Evolutionary conservation across 2,329 filamentous ascomycete genomes (phyloP).

Genomic region (Colletotrichum ledebouriae): DNA sequence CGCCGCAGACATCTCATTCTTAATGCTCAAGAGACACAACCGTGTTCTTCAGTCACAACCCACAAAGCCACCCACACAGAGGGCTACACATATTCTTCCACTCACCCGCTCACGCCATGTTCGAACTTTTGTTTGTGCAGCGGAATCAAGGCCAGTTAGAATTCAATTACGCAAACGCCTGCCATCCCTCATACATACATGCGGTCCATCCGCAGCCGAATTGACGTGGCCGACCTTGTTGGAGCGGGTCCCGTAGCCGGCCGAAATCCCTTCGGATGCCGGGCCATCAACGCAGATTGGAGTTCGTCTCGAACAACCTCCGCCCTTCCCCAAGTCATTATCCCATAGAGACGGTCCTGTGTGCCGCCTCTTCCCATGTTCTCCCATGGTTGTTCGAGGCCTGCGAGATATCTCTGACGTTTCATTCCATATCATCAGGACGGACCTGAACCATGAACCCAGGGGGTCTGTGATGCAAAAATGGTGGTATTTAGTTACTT

Average conservation of each 20-base stretch:
- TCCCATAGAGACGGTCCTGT: constrained; percentile 32
- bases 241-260: constrained; percentile 26
- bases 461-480: constrained; percentile 45
- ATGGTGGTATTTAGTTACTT: constrained; percentile 51
- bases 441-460: constrained; percentile 42
- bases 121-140: background rate
- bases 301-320: constrained; percentile 51
- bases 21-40: background rate
- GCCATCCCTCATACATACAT: constrained; percentile 44
- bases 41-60: no score
- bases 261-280: constrained; percentile 23
- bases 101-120: background rate
- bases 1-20: background rate
- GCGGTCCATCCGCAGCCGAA: constrained; percentile 45
- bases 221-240: constrained; percentile 21
- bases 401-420: constrained; percentile 41
- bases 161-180: constrained; percentile 44
- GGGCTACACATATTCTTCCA: no score
- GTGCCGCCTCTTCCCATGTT: constrained; percentile 30
- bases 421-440: constrained; percentile 43
- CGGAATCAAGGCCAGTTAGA: constrained; percentile 37
- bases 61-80: no score
- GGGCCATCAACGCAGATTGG: constrained; percentile 37
- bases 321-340: constrained; percentile 45
- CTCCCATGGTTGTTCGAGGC: constrained; percentile 40